Conservation (phyloP, 225 moss, liverwort and hornwort genomes). For the Thuidium tamariscinum region DNA sequence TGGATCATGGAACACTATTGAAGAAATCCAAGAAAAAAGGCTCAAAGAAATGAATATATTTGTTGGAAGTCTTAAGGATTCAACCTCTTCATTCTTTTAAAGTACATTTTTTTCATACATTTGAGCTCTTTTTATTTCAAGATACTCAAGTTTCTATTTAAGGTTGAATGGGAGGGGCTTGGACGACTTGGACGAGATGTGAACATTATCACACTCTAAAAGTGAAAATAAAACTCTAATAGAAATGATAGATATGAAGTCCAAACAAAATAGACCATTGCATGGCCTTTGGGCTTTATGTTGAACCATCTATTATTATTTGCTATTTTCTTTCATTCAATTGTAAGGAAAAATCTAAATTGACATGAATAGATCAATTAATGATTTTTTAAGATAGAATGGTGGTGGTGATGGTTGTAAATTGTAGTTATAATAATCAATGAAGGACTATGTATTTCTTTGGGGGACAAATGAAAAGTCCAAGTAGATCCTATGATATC, state of each 20-base stretch:
- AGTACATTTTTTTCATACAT: not conserved
- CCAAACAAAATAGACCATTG: not conserved
- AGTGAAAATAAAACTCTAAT: not conserved
- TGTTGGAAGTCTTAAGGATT: rapidly evolving
- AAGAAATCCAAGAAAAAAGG: not conserved
- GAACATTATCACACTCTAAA: not conserved
- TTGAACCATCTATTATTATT: not conserved
- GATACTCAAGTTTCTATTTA: not conserved
- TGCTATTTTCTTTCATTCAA: not conserved
- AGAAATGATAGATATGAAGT: not conserved
- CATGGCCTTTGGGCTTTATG: not conserved
- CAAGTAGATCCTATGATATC: rapidly evolving
- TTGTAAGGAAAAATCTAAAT: not conserved
- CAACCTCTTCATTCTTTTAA: rapidly evolving
- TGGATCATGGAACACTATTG: not conserved
- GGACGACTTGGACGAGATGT: too few species aligned
- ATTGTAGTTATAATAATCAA: not conserved
- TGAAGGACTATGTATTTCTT: not conserved
- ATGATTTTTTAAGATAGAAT: not conserved
- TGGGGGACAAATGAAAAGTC: rapidly evolving
- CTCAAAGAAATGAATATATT: not conserved
- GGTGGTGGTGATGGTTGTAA: not conserved
- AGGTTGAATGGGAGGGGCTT: too few species aligned
- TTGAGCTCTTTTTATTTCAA: not conserved
- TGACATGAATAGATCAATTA: not conserved